Evolutionary conservation across 257 asterid species (phyloP).

Genomic region (Euphrasia confusa): DNA sequence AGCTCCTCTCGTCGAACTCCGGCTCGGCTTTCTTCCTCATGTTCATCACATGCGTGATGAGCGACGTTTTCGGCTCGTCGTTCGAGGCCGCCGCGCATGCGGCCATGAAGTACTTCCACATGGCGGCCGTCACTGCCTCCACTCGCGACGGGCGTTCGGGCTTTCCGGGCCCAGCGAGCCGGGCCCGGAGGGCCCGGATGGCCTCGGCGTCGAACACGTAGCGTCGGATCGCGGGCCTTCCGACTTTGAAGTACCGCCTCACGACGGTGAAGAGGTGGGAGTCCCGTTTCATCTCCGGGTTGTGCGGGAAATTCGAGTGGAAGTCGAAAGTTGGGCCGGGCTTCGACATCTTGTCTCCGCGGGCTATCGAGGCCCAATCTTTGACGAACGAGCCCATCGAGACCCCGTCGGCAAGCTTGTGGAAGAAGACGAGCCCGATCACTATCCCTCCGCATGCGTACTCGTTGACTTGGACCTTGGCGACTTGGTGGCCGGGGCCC

Average conservation of each 20-base stretch:
- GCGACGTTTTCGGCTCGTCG: not conserved
- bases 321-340: constrained; percentile 24
- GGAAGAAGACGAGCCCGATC: constrained; percentile 31
- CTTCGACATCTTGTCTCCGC: not conserved
- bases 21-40: constrained; percentile 36
- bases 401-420: constrained; percentile 35
- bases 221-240: constrained; percentile 33
- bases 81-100: not conserved
- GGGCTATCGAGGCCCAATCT: constrained; percentile 30
- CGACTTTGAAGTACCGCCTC: constrained; percentile 30
- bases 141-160: constrained; percentile 20
- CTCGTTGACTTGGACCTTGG: constrained; percentile 35
- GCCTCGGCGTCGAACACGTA: constrained; percentile 31
- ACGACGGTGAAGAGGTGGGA: constrained; percentile 33
- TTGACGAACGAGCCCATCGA: constrained; percentile 33
- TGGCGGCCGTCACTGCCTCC: constrained; percentile 33
- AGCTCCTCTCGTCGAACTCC: constrained; percentile 26
- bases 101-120: constrained; percentile 40
- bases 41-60: constrained; percentile 38
- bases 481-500: constrained; percentile 31
- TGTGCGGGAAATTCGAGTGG: constrained; percentile 29
- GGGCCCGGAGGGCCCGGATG: constrained; percentile 21
- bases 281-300: constrained; percentile 30
- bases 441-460: constrained; percentile 41
- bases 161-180: not conserved